Percentiles rank a stretch among this genome's conserved stretches.
phyloP scores from a whole-genome alignment of 176 grass and related monocot species.

The Oryza longistaminata region DNA sequence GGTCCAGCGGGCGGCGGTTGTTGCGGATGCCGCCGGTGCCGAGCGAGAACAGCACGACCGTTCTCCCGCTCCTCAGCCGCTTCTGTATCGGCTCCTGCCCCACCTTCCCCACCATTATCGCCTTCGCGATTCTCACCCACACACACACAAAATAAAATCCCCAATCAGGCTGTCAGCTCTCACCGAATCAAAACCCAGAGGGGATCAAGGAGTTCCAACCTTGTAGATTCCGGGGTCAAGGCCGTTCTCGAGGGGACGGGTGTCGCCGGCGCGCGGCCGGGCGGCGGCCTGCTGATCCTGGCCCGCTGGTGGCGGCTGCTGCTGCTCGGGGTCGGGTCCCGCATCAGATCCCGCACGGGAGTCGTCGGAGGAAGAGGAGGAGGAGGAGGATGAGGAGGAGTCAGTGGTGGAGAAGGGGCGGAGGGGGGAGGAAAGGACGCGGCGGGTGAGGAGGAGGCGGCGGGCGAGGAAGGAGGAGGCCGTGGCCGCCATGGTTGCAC shows the following conservation, averaged over 20 bases:
- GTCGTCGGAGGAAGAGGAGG: constrained; percentile 10
- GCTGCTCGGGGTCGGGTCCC: constrained; percentile 13
- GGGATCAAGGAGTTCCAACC: constrained; percentile 37
- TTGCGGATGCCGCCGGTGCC: constrained; percentile 93
- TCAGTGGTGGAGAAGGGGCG: constrained; percentile 37
- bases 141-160: not conserved
- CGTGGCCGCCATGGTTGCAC: constrained; percentile 47
- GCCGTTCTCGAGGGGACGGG: constrained; percentile 75
- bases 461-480: constrained; percentile 46
- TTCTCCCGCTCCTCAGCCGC: constrained; percentile 55
- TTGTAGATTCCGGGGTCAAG: constrained; percentile 85
- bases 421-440: constrained; percentile 19
- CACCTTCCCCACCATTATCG: constrained; percentile 83
- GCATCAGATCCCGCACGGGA: constrained; percentile 32
- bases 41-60: constrained; percentile 75
- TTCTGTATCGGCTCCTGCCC: constrained; percentile 77
- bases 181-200: not conserved
- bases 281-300: not conserved
- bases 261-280: constrained; percentile 27
- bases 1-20: constrained; percentile 78
- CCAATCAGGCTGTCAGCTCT: constrained; percentile 2
- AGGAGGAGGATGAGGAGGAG: not conserved
- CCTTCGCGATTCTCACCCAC: constrained; percentile 41
- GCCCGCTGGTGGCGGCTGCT: not conserved
- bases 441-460: constrained; percentile 39